These are phyloP conservation scores for Tuber magnatum DNA, from an alignment of 495 filamentous ascomycete species.

Conservation along the genomic window DNA sequence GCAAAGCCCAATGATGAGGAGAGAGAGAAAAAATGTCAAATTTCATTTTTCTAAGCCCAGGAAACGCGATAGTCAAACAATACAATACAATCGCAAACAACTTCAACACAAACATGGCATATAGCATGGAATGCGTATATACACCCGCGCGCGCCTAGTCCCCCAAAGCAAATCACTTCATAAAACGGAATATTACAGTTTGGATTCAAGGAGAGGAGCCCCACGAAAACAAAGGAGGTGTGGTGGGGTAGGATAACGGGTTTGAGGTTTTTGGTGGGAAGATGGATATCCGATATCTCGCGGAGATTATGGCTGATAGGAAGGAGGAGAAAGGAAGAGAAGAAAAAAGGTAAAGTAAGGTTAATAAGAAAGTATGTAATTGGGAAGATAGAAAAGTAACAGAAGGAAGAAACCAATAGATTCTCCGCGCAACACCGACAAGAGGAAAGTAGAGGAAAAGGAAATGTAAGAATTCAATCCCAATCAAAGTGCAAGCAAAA, in stretches of 20 bases:
- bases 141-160: background rate
- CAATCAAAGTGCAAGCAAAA: constrained; percentile 24
- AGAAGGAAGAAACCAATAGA: constrained; percentile 20
- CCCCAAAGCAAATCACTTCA: background rate
- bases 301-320: constrained; percentile 23
- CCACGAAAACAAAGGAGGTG: background rate
- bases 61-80: background rate
- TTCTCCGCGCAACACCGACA: constrained; percentile 37
- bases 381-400: constrained; percentile 6
- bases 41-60: background rate
- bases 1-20: background rate
- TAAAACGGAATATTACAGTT: constrained; percentile 2
- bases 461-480: constrained; percentile 33
- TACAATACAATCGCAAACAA: background rate
- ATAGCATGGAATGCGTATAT: background rate
- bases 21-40: background rate
- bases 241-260: constrained; percentile 5
- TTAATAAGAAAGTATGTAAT: constrained; percentile 14
- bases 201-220: background rate
- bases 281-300: constrained; percentile 22
- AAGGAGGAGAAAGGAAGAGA: constrained; percentile 6
- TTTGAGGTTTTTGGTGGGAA: background rate
- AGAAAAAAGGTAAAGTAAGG: background rate
- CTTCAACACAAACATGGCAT: background rate
- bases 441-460: constrained; percentile 26